Base-by-base conservation (phyloP, 257 asterid species). In the Parsonsia alboflavescens region DNA sequence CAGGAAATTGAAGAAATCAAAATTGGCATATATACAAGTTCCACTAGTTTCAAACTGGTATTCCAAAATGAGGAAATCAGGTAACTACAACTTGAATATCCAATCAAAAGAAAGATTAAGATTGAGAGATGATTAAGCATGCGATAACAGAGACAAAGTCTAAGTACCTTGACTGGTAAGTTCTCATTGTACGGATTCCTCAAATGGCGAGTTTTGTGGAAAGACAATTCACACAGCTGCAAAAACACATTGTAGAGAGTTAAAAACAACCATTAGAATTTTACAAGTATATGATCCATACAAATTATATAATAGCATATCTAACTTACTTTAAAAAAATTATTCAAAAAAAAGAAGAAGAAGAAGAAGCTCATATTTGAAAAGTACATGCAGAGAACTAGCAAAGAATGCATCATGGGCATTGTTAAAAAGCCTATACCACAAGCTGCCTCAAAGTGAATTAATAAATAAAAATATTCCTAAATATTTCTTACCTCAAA, bases 171-270 rank as follows among this genome's bases (percentile, higher is more conserved):
- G 80, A 90, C 98, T 49, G 97, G 97, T 73, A 93, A 79, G 83
- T 90, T 88, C 81, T 93, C 96, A 74, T 89, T 90, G 86, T 63
- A 93, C 15, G 98, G 96, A 80, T 93, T 93, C 83, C 96, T 83
- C 87, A 93, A 83, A 78, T 90, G 93, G 74, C 96, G 93, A 74
- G 97, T 90, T 84, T 90, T 90, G 78, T 92, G 87, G 82, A 92
- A 92, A 77, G 97, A 90, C 84, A 92, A 74, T 89, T 92, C 97
- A 83, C 96, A 82, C 58, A 92, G 96, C 97, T 92, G 97, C 88
- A 84, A 73, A 69, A 39, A 21, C 49, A n/a, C 12, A 57, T 36
- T 3, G 9, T 21, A 15, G 44, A 28, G 7, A 70, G 73, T 46
- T 17, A 61, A 42, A 69, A 24, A 53, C 7, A n/a, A 70, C 28